Evolutionary conservation across 176 grass and related monocot genomes (phyloP).

Genomic region (Aegilops longissima): DNA sequence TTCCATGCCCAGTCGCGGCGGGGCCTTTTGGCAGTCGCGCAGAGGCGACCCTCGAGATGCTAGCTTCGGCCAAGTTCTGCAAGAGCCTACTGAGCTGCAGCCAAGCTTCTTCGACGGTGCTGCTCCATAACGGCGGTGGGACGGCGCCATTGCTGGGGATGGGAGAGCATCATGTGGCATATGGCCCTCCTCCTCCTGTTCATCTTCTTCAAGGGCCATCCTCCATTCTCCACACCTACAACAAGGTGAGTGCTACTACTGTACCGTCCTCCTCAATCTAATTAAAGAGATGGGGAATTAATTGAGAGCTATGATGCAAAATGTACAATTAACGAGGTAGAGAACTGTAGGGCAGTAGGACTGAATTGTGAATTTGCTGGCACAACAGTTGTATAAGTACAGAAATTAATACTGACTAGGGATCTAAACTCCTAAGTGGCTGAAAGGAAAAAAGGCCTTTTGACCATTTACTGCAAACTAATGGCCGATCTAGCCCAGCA

Average conservation of each 20-base stretch:
- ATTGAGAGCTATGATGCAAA: background rate
- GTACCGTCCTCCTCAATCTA: background rate
- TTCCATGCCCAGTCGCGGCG: background rate
- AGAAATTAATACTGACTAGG: background rate
- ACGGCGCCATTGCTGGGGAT: constrained; percentile 34
- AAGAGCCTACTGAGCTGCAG: constrained; percentile 34
- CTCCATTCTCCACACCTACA: constrained; percentile 40
- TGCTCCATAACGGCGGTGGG: constrained; percentile 18
- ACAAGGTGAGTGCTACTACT: constrained; percentile 41
- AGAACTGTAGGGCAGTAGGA: background rate
- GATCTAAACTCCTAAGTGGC: background rate
- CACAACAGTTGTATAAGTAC: background rate
- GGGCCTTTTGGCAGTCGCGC: constrained; percentile 7
- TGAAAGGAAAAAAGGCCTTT: background rate
- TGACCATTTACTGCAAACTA: background rate
- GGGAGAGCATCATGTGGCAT: constrained; percentile 48
- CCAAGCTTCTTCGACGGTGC: constrained; percentile 31
- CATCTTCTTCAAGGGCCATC: constrained; percentile 53
- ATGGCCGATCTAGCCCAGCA: background rate
- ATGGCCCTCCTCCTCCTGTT: constrained; percentile 41
- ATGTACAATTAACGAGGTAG: constrained; percentile 7
- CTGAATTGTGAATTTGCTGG: background rate
- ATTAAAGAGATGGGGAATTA: background rate
- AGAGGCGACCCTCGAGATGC: constrained; percentile 55
- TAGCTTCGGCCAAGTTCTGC: constrained; percentile 52